These are phyloP conservation scores for Aspergillus sp. DNA, from an alignment of 2,329 filamentous ascomycete genomes.

Conservation along the genomic window DNA sequence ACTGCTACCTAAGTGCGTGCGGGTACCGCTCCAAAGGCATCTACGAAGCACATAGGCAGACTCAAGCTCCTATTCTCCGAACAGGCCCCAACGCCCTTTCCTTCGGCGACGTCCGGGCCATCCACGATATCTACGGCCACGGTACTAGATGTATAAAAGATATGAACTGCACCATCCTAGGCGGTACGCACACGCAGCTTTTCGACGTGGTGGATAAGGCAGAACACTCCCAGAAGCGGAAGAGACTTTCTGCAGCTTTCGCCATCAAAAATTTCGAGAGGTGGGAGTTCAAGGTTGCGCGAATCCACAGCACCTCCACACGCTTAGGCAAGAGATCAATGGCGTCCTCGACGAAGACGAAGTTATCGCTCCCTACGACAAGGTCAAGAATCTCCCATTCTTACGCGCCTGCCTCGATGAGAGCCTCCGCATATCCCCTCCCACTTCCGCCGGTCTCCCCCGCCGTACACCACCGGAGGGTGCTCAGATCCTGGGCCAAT, in stretches of 20 bases:
- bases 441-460: constrained; percentile 34
- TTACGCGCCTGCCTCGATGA: constrained; percentile 48
- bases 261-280: constrained; percentile 35
- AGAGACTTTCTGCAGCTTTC: constrained; percentile 32
- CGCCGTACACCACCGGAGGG: constrained; percentile 41
- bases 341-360: constrained; percentile 35
- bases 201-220: constrained; percentile 34
- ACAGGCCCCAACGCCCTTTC: constrained; percentile 24
- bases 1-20: constrained; percentile 35
- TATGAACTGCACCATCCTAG: constrained; percentile 21
- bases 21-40: constrained; percentile 37
- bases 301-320: constrained; percentile 35
- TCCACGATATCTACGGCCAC: constrained; percentile 35
- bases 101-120: constrained; percentile 9
- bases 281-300: constrained; percentile 44
- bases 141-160: constrained; percentile 31
- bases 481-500: constrained; percentile 21
- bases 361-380: constrained; percentile 42
- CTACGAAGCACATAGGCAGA: constrained; percentile 36
- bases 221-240: constrained; percentile 35
- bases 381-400: constrained; percentile 44
- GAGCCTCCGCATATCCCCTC: constrained; percentile 37
- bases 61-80: constrained; percentile 32
- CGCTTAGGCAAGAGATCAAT: constrained; percentile 40
- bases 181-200: constrained; percentile 28